Conservation (phyloP, 371 early-diverging fungal genomes). For the Haplosporangium sp. region DNA sequence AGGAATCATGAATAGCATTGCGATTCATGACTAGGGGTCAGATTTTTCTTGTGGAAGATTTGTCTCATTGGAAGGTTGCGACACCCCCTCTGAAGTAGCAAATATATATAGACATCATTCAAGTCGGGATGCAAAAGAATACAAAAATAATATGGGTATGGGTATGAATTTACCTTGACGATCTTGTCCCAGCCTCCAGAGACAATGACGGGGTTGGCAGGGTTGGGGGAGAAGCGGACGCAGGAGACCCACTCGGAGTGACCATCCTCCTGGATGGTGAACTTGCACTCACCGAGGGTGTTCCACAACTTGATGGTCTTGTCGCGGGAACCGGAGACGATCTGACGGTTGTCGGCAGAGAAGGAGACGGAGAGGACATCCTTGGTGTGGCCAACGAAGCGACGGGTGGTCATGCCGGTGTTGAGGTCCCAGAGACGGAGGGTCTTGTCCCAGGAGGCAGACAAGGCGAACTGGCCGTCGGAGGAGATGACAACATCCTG, state of each 20-base stretch:
- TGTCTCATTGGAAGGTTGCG: slow-evolving; percentile 66
- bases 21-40: slow-evolving; percentile 13
- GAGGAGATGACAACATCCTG: slow-evolving; percentile 97
- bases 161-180: slow-evolving; percentile 84
- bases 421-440: slow-evolving; percentile 98
- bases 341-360: slow-evolving; percentile 99
- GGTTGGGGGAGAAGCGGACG: slow-evolving; percentile 99
- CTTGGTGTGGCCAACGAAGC: slow-evolving; percentile 97
- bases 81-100: slow-evolving; percentile 76
- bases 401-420: slow-evolving; percentile 93
- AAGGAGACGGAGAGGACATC: slow-evolving; percentile 98
- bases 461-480: slow-evolving; percentile 97
- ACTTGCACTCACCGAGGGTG: slow-evolving; percentile 99
- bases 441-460: slow-evolving; percentile 99
- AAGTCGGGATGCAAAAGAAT: not conserved
- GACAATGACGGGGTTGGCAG: slow-evolving; percentile 96
- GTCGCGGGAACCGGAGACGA: slow-evolving; percentile 98
- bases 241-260: slow-evolving; percentile 98
- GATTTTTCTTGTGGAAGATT: slow-evolving; percentile 56
- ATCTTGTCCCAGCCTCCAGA: slow-evolving; percentile 99
- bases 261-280: slow-evolving; percentile 90
- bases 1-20: not conserved
- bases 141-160: not conserved
- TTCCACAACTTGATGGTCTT: slow-evolving; percentile 99
- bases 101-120: slow-evolving; percentile 49